Conservation (phyloP, 2,329 filamentous ascomycete genomes). For the Blastomyces emzantsi region DNA sequence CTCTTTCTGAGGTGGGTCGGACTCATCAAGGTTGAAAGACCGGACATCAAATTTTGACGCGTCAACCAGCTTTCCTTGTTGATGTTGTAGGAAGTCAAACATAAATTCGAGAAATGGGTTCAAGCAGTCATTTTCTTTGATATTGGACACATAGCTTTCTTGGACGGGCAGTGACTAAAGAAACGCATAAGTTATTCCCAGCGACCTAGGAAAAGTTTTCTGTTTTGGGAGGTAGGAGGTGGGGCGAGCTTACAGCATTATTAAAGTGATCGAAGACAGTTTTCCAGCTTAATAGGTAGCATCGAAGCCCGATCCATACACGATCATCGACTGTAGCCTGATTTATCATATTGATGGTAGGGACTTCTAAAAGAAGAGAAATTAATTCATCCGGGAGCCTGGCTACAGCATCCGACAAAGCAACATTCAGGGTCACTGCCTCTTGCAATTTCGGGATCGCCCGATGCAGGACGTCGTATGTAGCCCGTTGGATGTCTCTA, state of each 20-base stretch:
- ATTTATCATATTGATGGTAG: conserved; percentile 58
- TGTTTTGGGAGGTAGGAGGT: background rate
- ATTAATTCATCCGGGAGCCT: conserved; percentile 75
- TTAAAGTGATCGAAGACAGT: conserved; percentile 80
- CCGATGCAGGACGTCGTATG: conserved; percentile 69
- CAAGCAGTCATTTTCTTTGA: conserved; percentile 66
- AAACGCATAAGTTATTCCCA: background rate
- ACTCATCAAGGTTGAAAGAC: conserved; percentile 50
- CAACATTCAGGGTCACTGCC: conserved; percentile 68
- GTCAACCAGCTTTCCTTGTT: conserved; percentile 60
- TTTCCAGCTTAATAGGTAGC: conserved; percentile 83
- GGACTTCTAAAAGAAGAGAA: conserved; percentile 69
- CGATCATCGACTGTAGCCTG: conserved; percentile 55
- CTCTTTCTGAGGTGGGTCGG: conserved; percentile 60
- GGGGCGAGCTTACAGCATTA: conserved; percentile 45
- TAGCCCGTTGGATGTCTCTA: conserved; percentile 64
- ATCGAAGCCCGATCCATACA: conserved; percentile 61
- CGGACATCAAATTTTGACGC: conserved; percentile 61
- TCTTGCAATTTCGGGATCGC: conserved; percentile 73
- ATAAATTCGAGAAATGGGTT: conserved; percentile 64
- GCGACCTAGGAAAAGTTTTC: background rate
- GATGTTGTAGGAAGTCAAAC: conserved; percentile 77
- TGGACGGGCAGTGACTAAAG: conserved; percentile 66
- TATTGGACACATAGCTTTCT: conserved; percentile 65
- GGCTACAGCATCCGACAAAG: conserved; percentile 46